Base-by-base conservation (phyloP, 768 basidiomycete species). In the Leccinellum albellum region DNA sequence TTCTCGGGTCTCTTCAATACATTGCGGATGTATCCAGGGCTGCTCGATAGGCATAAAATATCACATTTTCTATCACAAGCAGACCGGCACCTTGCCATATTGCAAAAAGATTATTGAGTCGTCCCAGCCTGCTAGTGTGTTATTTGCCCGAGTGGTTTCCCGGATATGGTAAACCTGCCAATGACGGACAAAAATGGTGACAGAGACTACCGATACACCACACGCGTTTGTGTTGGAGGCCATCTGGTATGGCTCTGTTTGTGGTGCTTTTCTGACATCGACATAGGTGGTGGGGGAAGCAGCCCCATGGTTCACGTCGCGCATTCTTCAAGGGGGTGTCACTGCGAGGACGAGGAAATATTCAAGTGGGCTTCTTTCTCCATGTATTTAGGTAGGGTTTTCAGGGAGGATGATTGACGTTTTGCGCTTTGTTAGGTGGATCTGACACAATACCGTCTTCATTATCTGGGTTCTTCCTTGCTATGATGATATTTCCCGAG, bases 361-460 rank as follows among this genome's bases (percentile, higher is more conserved):
- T 12, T 66, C 13, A 59, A 57, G 28, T 66, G 65, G 58, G 47
- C 58, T n/a, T 53, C 60, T 6, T 50, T 62, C 17, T 44, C 29
- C 50, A 62, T 64, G 58, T 64, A 62, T 28, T 0, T 60, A 2
- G 62, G 66, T 65, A 52, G 24, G 57, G 3, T 14, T 24, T 2
- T 31, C 29, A 10, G 29, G 9, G 1, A 7, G 6, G 15, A 10
- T 28, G 6, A 4, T 6, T 17, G 21, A 5, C 14, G 20, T 50
- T 53, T 14, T 37, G 31, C n/a, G 12, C 29, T 31, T 59, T 3
- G 3, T 44, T 47, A 79, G 81, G 48, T 29, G 65, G 55, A 49
- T 47, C 63, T 2, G 65, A 66, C 10, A 64, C 59, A 59, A 63
- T 44, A 3, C 28, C 58, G 2, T 59, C 54, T 14, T 13, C 54